Evolutionary conservation across 2,329 filamentous ascomycete species (phyloP), one percentile per base, ranked within the genome.

Genomic region (Amphichorda felina): DNA sequence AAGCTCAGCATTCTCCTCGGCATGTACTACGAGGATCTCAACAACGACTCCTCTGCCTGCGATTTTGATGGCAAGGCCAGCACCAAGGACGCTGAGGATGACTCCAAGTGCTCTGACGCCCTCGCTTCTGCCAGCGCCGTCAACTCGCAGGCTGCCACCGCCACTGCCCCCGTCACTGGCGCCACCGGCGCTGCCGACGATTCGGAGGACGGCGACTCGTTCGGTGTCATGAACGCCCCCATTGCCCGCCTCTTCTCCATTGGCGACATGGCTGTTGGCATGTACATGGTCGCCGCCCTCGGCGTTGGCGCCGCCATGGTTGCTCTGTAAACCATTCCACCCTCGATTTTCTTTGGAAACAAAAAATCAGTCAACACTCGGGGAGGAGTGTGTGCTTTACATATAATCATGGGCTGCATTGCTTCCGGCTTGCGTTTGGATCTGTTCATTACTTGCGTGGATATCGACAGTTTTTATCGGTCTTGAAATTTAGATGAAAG

Each of bases 1-100:
- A 74, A 87, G 68, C 73, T 93, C 28, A 74, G 73, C 39, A 87
- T 73, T 54, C 80, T 76, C 33, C 71, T 88, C 45, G 75, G 88
- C 63, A 60, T 73, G 47, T 89, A 88, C 68, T 83, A 82, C 65
- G 53, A 66, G 45, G 57, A 56, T 45, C 66, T 78, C 50, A 62
- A 68, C 45, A 65, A 65, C 41, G 57, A 60, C 34, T 53, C 61
- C 18, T 60, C 61, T 37, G 79, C 83, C 22, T 93, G 84, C 55
- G 66, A 76, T 64, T 88, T 88, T 60, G 63, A 70, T 39, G 80
- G 82, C 47, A 63, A 75, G 47, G 83, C 79, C 33, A 62, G 63
- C 39, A 62, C 70, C 37, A 69, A 70, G 56, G 26, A 54, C 40
- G 54, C 65, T 33, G 49, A 59, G 32, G 61, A 63, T 24, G 59